Base-by-base conservation (phyloP, 1,139 yeast genomes). In the Yamadazyma pseudoaaseri region DNA sequence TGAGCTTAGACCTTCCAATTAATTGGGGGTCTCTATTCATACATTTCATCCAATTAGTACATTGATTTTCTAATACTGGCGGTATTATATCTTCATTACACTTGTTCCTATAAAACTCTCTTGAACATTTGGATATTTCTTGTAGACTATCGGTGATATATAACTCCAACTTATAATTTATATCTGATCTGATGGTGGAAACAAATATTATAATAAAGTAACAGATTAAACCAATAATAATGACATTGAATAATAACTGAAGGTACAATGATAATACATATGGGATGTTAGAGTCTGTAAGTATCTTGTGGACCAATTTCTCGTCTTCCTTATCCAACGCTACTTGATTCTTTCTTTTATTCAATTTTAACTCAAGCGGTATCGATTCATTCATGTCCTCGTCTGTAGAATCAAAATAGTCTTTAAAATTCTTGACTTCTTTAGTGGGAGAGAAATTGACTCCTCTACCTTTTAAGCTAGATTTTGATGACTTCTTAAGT, bases 11-110 rank as follows among this genome's bases (percentile, higher is more conserved):
- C 30, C 78, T 73, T 4, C 92, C 94, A n/a, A 89, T 76, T 6
- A 76, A 65, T 26, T 77, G 75, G 10, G 96, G 96, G 48, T 90
- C 95, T 40, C 87, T 70, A 47, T 81, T 78, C 95, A 86, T 89
- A 57, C 98, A 92, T 41, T 71, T 74, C 42, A 78, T 82, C 95
- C 96, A 86, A 26, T 66, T 65, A 20, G 73, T 65, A 56, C 98
- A 92, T 13, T 77, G 70, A n/a, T 62, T 58, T 45, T 84, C 89
- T 18, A 89, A 58, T 0, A 89, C 92, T 1, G 96, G 96, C 0
- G 76, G 81, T 17, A 82, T 56, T 21, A 52, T 54, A 7, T 54
- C 64, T 10, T 38, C 44, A 10, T 55, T 42, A 52, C 98, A 92
- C 48, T 81, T 76, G 57, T 92, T 90, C 23, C 81, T 60, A 16